Evolutionary conservation across 352 stramenopile genomes (phyloP).

Genomic region (Globisporangium paroecandrum): DNA sequence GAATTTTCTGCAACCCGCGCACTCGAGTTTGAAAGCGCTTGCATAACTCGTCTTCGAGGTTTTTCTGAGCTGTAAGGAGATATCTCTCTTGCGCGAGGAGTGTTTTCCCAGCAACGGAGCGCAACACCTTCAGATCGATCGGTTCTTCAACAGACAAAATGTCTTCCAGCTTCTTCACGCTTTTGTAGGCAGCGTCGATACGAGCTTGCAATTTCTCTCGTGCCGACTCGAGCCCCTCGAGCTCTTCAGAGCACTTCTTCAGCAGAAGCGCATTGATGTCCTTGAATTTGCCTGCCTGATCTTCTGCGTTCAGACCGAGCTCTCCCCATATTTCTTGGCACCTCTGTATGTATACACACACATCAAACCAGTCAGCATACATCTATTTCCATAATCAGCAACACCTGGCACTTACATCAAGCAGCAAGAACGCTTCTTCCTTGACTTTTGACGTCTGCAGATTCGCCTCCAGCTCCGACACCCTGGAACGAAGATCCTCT

Average conservation of each 20-base stretch:
- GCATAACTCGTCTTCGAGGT: constrained; percentile 42
- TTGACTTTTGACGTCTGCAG: constrained; percentile 48
- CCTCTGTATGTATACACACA: constrained; percentile 25
- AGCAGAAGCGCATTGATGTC: constrained; percentile 58
- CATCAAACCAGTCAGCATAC: neutral
- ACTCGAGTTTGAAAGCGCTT: constrained; percentile 36
- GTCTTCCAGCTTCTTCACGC: constrained; percentile 44
- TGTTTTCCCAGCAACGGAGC: constrained; percentile 29
- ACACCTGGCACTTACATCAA: constrained; percentile 37
- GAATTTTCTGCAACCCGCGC: constrained; percentile 32
- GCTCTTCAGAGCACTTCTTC: constrained; percentile 58
- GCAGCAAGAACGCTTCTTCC: constrained; percentile 54
- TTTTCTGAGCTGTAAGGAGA: constrained; percentile 25
- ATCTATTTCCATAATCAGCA: neutral
- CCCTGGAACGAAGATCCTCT: constrained; percentile 20
- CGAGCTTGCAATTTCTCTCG: constrained; percentile 44
- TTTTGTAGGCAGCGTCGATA: constrained; percentile 34
- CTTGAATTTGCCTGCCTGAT: constrained; percentile 53
- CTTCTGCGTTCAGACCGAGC: constrained; percentile 45
- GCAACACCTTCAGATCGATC: constrained; percentile 37
- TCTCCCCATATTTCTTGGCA: constrained; percentile 74
- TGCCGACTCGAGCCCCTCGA: constrained; percentile 48
- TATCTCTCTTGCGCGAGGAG: constrained; percentile 59
- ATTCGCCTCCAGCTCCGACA: constrained; percentile 31
- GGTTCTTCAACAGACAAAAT: constrained; percentile 34